Evolutionary conservation across 257 asterid species (phyloP), one percentile per base, ranked within the genome.

Genomic region (Nicotiana tomentosiformis): DNA sequence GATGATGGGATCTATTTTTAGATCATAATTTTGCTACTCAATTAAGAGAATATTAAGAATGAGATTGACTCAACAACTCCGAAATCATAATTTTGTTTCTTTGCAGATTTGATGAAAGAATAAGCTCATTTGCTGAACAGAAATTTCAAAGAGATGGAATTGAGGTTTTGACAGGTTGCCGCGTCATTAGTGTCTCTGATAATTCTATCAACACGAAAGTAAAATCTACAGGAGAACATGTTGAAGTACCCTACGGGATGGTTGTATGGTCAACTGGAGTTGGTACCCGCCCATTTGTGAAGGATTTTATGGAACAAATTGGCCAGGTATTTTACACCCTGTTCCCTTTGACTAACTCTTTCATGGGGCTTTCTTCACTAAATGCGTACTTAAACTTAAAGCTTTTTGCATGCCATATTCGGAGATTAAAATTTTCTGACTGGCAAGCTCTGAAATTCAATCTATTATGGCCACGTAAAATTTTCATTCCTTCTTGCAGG

Each of bases 261-360:
- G 93, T 90, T 89, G 98, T 95, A 60, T 95, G 99, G 99, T 93
- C 99, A 66, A 95, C 98, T 82, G 99, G 99, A 65, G 90, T 96
- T 66, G 99, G 99, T 76, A 93, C 97, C 82, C 97, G 98, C 49
- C 98, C 97, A 61, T 95, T 96, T 79, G 89, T 96, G 72, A 86
- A 86, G 88, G 96, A 94, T 80, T 94, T 94, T 61, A 96, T 96
- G 99, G 91, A 87, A 86, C 92, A 90, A 84, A 89, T 96, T 91
- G 99, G 98, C 80, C 99, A 94, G 97, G 99, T 94, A 91, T 66
- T 58, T 49, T 8, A 26, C 43, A 15, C 49, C 11, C 10, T 7
- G 49, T 51, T 49, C 14, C 26, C 43, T 49, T 23, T 49, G 26
- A 23, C 10, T 26, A 46, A 26, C 20, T 74, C 23, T 51, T 46